Evolutionary conservation across 176 grass and related monocot species (phyloP).

Genomic region (Carex kokanica): DNA sequence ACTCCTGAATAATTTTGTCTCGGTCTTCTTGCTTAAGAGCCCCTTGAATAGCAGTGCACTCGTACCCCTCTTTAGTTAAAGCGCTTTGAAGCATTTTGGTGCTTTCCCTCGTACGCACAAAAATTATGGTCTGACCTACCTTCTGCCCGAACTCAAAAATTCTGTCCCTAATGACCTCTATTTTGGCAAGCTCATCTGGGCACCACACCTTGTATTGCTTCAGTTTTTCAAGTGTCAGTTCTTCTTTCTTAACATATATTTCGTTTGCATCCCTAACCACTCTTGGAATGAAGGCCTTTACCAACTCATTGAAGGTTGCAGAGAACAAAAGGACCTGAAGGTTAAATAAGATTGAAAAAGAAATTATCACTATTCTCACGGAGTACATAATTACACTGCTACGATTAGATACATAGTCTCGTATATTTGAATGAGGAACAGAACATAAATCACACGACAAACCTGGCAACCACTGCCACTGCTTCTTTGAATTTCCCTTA

Average conservation of each 20-base stretch:
- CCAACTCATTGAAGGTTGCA: slow-evolving; percentile 84
- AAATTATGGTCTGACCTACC: slow-evolving; percentile 93
- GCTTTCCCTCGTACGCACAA: slow-evolving; percentile 68
- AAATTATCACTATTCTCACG: background rate
- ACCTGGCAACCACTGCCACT: slow-evolving; percentile 75
- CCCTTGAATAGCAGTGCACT: slow-evolving; percentile 92
- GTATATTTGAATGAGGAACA: background rate
- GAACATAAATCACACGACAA: background rate
- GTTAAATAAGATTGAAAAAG: slow-evolving; percentile 11
- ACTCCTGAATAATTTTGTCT: slow-evolving; percentile 87
- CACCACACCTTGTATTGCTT: slow-evolving; percentile 88
- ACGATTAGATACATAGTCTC: background rate
- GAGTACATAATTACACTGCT: background rate
- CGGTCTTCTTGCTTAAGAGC: slow-evolving; percentile 72
- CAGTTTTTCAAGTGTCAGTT: slow-evolving; percentile 85
- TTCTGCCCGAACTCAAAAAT: slow-evolving; percentile 94
- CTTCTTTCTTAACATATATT: slow-evolving; percentile 96
- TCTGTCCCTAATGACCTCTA: slow-evolving; percentile 83
- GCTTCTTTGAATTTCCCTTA: slow-evolving; percentile 75
- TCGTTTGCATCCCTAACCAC: slow-evolving; percentile 77
- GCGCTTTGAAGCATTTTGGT: slow-evolving; percentile 67
- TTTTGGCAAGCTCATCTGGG: slow-evolving; percentile 74
- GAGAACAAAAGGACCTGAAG: slow-evolving; percentile 89
- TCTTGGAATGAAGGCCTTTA: slow-evolving; percentile 83
- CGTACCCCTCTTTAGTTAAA: slow-evolving; percentile 71